Evolutionary conservation across 73 alveolate species (phyloP).

Genomic region (Paramecium primaurelia): DNA sequence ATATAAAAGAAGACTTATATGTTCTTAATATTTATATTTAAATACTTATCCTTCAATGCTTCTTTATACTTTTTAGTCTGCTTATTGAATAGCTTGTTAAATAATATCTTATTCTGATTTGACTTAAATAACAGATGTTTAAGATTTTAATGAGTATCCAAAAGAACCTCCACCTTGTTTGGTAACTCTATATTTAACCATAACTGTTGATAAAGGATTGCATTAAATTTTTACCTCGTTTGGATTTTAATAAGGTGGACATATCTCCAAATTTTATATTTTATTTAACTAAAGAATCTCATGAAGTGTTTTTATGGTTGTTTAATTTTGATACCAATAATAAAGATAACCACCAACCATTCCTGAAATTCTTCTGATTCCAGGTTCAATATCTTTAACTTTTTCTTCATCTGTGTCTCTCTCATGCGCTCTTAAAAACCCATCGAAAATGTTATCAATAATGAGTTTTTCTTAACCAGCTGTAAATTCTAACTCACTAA

Average conservation of each 20-base stretch:
- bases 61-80: background rate
- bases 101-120: background rate
- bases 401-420: conserved; percentile 42
- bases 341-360: conserved; percentile 48
- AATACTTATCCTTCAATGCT: background rate
- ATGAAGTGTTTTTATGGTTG: background rate
- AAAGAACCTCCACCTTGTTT: conserved; percentile 41
- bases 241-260: conserved; percentile 21
- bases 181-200: conserved; percentile 44
- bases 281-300: conserved; percentile 10
- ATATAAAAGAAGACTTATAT: background rate
- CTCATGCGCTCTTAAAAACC: conserved; percentile 44
- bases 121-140: background rate
- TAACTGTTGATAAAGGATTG: background rate
- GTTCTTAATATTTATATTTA: background rate
- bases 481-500: conserved; percentile 16
- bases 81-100: background rate
- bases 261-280: conserved; percentile 24
- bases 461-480: background rate
- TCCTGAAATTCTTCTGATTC: conserved; percentile 45
- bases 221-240: background rate
- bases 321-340: conserved; percentile 47
- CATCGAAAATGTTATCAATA: conserved; percentile 39
- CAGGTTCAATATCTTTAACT: conserved; percentile 15
- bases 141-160: background rate